Evolutionary conservation across 2,329 filamentous ascomycete species (phyloP).

Genomic region (Colletotrichum noveboracense): DNA sequence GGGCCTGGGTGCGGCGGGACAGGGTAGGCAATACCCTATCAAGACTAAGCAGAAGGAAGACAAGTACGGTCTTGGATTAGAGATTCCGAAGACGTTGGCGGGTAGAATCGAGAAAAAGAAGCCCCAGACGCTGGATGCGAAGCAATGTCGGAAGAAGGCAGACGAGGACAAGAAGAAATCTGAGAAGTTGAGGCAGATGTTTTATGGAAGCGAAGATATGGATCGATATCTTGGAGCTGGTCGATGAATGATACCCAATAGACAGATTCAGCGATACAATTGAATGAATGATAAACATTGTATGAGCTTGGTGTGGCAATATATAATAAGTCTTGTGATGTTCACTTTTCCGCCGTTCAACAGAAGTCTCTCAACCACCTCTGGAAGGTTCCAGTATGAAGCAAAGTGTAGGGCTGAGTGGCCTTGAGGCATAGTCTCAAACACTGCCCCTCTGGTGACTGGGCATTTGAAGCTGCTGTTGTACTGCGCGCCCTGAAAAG

Average conservation of each 20-base stretch:
- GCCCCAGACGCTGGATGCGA: conserved; percentile 67
- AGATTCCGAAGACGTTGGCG: conserved; percentile 43
- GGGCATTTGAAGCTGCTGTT: background rate
- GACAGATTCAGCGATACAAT: background rate
- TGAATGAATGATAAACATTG: too few species aligned
- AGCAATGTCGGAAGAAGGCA: conserved; percentile 67
- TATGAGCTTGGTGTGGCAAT: too few species aligned
- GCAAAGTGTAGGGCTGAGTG: background rate
- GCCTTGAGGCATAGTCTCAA: background rate
- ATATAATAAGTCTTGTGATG: too few species aligned
- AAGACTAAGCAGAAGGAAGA: conserved; percentile 76
- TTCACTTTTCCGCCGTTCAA: background rate
- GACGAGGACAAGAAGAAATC: conserved; percentile 66
- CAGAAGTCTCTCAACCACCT: background rate
- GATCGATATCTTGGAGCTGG: conserved; percentile 69
- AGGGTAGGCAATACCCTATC: conserved; percentile 79
- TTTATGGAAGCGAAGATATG: conserved; percentile 78
- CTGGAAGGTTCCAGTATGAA: background rate
- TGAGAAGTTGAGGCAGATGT: conserved; percentile 70
- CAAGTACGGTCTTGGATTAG: conserved; percentile 73
- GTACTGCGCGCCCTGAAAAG: background rate
- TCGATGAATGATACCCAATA: conserved; percentile 2
- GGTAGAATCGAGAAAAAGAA: conserved; percentile 47
- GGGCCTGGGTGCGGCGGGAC: conserved; percentile 74
- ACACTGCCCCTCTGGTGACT: background rate